Conservation (phyloP, 2,329 filamentous ascomycete species). For the Claviceps sp. region DNA sequence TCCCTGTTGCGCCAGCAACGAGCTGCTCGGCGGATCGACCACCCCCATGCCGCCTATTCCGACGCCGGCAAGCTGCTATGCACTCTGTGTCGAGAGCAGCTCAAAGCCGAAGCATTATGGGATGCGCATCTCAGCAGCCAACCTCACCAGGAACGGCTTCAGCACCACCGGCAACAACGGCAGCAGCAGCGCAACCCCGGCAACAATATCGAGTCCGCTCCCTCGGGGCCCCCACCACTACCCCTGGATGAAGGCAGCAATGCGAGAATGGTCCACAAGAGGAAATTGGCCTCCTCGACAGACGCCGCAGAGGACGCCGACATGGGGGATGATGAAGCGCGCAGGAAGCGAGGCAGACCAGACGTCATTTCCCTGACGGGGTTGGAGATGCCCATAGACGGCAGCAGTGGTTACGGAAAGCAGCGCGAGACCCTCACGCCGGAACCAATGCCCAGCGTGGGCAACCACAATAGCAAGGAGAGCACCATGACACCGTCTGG, state of each 20-base stretch:
- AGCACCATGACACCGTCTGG: constrained; percentile 8
- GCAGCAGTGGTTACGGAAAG: not conserved
- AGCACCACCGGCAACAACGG: constrained; percentile 11
- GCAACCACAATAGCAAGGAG: constrained; percentile 9
- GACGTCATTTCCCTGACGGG: constrained; percentile 14
- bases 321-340: constrained; percentile 17
- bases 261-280: constrained; percentile 13
- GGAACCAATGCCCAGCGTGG: constrained; percentile 10
- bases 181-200: constrained; percentile 5
- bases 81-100: constrained; percentile 47
- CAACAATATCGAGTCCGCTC: constrained; percentile 8
- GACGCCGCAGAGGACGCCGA: constrained; percentile 22
- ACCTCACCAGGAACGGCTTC: constrained; percentile 22
- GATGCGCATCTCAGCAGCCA: constrained; percentile 43
- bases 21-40: constrained; percentile 57
- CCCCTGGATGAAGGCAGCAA: constrained; percentile 6
- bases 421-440: constrained; percentile 10
- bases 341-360: constrained; percentile 33
- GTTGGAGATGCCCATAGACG: not conserved
- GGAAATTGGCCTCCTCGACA: constrained; percentile 16
- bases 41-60: constrained; percentile 56
- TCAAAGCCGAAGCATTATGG: constrained; percentile 58
- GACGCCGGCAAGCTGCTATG: constrained; percentile 55
- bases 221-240: not conserved
- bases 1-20: constrained; percentile 68